Conservation (phyloP, 2,329 filamentous ascomycete species). For the Phialemoniopsis sp. region DNA sequence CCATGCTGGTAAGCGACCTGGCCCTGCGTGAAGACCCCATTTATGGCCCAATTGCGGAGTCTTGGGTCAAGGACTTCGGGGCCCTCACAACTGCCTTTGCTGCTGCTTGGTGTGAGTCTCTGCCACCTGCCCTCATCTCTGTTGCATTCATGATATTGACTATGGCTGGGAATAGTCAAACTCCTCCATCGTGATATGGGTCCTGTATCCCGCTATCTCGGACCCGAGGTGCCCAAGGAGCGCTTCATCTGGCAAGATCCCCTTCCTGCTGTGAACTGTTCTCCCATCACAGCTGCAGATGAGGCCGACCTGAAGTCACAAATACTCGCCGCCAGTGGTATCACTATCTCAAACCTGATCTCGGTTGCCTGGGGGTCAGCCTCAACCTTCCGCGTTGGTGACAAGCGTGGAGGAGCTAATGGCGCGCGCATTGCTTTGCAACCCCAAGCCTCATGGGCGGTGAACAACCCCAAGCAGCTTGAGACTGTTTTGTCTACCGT, state of each 20-base stretch:
- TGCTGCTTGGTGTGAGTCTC: conserved; percentile 50
- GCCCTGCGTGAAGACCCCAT: conserved; percentile 62
- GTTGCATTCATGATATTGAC: no score
- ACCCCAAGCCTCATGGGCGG: conserved; percentile 65
- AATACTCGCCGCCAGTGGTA: conserved; percentile 51
- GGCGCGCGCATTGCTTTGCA: conserved; percentile 68
- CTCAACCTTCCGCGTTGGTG: conserved; percentile 63
- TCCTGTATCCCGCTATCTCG: conserved; percentile 62
- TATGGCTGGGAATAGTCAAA: conserved; percentile 50
- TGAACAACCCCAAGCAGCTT: conserved; percentile 66
- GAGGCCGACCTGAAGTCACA: conserved; percentile 58
- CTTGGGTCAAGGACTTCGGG: conserved; percentile 62
- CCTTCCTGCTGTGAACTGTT: conserved; percentile 51
- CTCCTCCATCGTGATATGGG: conserved; percentile 73
- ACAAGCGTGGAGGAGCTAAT: conserved; percentile 77
- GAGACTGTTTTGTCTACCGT: conserved; percentile 53
- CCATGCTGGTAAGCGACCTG: conserved; percentile 70
- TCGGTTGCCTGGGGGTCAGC: conserved; percentile 63
- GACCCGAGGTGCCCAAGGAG: conserved; percentile 66
- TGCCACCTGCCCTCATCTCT: not conserved
- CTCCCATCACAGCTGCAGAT: conserved; percentile 54
- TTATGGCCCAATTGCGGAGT: conserved; percentile 68
- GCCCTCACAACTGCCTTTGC: conserved; percentile 64
- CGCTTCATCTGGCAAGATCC: conserved; percentile 67
- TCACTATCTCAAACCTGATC: conserved; percentile 56